Percentiles rank a stretch among this genome's conserved stretches.
These are phyloP conservation scores for Colletotrichum orchidophilum DNA, from an alignment of 2,329 filamentous ascomycete species.

Conservation along the genomic window DNA sequence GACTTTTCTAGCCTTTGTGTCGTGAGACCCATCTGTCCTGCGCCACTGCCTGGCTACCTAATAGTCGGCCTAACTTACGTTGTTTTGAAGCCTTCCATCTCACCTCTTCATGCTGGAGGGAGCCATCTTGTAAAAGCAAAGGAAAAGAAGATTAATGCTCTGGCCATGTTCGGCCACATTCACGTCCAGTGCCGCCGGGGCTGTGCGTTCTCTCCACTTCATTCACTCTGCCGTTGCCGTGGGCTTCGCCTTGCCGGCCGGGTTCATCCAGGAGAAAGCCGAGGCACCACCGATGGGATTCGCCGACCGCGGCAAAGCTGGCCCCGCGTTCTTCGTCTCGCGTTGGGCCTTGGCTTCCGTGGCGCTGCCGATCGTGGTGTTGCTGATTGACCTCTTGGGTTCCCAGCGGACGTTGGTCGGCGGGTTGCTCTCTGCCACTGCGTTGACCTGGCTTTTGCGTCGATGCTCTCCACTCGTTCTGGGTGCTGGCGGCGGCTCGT, in stretches of 20 bases:
- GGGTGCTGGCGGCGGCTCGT: slow-evolving; percentile 59
- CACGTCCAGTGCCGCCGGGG: slow-evolving; percentile 22
- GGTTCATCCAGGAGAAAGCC: slow-evolving; percentile 92
- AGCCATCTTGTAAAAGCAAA: slow-evolving; percentile 25
- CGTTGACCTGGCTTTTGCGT: slow-evolving; percentile 60
- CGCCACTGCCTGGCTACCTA: slow-evolving; percentile 23
- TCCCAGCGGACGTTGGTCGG: slow-evolving; percentile 60
- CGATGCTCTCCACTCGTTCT: slow-evolving; percentile 60
- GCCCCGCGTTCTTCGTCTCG: slow-evolving; percentile 46
- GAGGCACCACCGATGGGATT: slow-evolving; percentile 94
- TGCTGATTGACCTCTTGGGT: slow-evolving; percentile 57
- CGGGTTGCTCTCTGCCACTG: slow-evolving; percentile 65
- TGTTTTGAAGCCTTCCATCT: slow-evolving; percentile 14
- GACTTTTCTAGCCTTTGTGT: slow-evolving; percentile 14
- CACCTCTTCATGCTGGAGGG: slow-evolving; percentile 8
- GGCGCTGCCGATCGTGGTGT: slow-evolving; percentile 44
- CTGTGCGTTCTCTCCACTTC: neutral
- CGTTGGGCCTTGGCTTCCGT: slow-evolving; percentile 39
- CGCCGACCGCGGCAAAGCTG: slow-evolving; percentile 63
- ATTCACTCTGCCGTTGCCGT: slow-evolving; percentile 35
- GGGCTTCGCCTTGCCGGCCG: slow-evolving; percentile 54
- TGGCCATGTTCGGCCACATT: neutral
- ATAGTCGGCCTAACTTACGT: slow-evolving; percentile 13
- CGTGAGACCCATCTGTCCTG: slow-evolving; percentile 13
- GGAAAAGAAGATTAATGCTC: slow-evolving; percentile 27